Conservation (phyloP, 1,284 basidiomycete species). For the Trametes sp. region DNA sequence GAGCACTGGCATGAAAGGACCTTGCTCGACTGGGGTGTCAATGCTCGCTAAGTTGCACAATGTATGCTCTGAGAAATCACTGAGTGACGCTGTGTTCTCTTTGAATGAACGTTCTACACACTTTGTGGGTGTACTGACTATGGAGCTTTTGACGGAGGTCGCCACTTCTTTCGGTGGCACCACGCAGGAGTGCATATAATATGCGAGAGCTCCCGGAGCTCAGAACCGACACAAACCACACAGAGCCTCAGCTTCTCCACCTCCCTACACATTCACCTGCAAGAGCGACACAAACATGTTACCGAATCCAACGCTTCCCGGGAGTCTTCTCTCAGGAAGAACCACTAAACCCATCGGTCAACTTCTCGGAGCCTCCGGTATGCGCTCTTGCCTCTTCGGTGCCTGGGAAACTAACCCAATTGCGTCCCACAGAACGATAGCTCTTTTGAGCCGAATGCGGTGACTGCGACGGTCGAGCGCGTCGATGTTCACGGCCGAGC, state of each 20-base stretch:
- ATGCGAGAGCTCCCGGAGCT: neutral
- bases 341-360: conserved; percentile 20
- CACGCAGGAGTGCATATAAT: neutral
- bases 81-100: too few relatives aligned
- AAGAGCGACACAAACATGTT: neutral
- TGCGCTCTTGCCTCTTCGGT: neutral
- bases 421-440: too few relatives aligned
- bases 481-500: conserved; percentile 3
- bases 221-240: neutral
- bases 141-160: neutral
- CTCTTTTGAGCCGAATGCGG: neutral
- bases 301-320: neutral
- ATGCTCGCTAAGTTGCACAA: too few relatives aligned
- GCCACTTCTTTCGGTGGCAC: neutral
- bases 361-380: neutral
- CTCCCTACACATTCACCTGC: neutral
- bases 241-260: neutral
- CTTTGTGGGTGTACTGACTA: neutral
- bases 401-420: neutral
- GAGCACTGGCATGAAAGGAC: too few relatives aligned
- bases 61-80: too few relatives aligned
- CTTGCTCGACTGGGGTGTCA: too few relatives aligned
- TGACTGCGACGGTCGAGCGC: neutral
- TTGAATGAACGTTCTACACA: neutral
- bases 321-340: neutral